Percentiles rank a stretch among this genome's conserved stretches.
Conservation (phyloP, 2,329 filamentous ascomycete species). For the Leptosphaerulina australis region DNA sequence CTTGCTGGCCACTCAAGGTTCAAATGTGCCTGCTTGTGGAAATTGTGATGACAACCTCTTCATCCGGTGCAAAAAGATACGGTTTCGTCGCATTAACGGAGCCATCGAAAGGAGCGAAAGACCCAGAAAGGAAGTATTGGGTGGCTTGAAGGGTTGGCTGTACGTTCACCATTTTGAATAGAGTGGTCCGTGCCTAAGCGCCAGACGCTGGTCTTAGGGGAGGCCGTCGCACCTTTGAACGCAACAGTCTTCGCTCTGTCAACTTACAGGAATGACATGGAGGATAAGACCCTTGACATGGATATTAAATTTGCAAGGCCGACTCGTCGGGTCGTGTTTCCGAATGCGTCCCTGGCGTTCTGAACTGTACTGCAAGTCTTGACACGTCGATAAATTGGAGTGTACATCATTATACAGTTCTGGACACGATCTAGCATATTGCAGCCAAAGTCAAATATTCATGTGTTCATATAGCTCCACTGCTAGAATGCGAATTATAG, state of each 20-base stretch:
- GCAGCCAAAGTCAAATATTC: too few species aligned
- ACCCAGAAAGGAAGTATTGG: constrained; percentile 15
- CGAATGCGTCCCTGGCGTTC: constrained; percentile 3
- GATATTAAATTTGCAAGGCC: background rate
- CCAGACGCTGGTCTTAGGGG: constrained; percentile 16
- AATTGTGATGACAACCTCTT: constrained; percentile 7
- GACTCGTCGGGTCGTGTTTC: constrained; percentile 2
- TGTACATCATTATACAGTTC: too few species aligned
- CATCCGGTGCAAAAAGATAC: constrained; percentile 6
- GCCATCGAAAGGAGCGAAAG: constrained; percentile 15
- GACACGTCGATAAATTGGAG: background rate
- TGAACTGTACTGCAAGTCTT: background rate
- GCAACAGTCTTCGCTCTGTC: background rate
- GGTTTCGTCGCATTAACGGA: constrained; percentile 10
- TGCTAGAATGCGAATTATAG: too few species aligned
- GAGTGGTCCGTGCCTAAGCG: constrained; percentile 20
- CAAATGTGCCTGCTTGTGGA: constrained; percentile 12
- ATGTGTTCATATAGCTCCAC: too few species aligned
- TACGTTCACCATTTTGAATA: constrained; percentile 8
- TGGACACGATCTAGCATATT: too few species aligned
- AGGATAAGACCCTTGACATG: background rate
- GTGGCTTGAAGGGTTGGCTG: constrained; percentile 23
- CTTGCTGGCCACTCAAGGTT: constrained; percentile 19
- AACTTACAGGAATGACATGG: background rate
- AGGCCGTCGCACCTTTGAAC: constrained; percentile 17